phyloP scores from a whole-genome alignment of 495 filamentous ascomycete species.

The Neurospora sp. region DNA sequence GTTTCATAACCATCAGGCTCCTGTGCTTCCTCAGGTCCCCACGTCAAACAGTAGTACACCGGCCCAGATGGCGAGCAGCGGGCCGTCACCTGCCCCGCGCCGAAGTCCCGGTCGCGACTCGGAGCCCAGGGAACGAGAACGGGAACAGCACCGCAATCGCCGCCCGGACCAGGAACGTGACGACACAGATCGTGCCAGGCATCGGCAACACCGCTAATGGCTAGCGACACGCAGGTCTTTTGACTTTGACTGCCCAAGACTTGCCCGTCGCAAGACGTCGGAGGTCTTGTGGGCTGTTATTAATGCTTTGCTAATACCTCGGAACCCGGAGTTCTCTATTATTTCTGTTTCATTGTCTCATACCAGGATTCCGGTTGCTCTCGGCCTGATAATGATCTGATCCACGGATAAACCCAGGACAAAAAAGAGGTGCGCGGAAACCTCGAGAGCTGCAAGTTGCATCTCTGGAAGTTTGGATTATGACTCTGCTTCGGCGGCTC shows the following conservation, averaged over 20 bases:
- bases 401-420: conserved; percentile 32
- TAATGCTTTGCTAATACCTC: conserved; percentile 19
- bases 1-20: conserved; percentile 18
- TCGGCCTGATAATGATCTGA: conserved; percentile 20
- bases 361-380: conserved; percentile 21
- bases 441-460: conserved; percentile 36
- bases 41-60: conserved; percentile 13
- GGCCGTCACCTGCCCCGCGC: conserved; percentile 22
- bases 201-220: conserved; percentile 19
- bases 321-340: conserved; percentile 14
- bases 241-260: conserved; percentile 4
- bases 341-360: neutral
- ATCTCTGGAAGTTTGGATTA: conserved; percentile 17
- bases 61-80: conserved; percentile 24
- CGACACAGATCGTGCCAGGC: conserved; percentile 19
- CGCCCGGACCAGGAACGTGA: conserved; percentile 19
- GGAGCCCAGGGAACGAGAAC: conserved; percentile 28
- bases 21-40: conserved; percentile 7
- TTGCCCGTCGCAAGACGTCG: conserved; percentile 2
- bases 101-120: conserved; percentile 31
- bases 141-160: conserved; percentile 9
- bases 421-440: conserved; percentile 23
- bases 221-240: conserved; percentile 3
- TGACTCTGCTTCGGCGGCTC: conserved; percentile 4
- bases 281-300: conserved; percentile 10